These are phyloP conservation scores for Tetrapisispora arboricola DNA, from an alignment of 805 yeast species.

Conservation along the genomic window DNA sequence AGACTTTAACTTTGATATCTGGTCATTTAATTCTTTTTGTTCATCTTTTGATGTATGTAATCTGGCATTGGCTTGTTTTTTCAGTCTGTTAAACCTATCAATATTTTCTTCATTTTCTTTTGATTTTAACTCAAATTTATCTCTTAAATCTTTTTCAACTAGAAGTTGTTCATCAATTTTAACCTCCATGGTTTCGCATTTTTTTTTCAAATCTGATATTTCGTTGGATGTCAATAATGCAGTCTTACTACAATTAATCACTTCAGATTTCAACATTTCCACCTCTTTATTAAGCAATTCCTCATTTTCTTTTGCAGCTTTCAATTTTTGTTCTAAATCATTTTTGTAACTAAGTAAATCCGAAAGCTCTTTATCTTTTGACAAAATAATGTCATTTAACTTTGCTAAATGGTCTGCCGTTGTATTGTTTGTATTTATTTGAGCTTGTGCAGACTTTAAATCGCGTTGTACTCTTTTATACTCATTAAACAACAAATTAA, in stretches of 20 bases:
- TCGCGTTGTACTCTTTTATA: neutral
- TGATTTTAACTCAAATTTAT: conserved; percentile 12
- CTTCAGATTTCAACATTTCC: conserved; percentile 4
- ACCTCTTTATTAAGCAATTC: conserved; percentile 13
- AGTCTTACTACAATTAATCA: conserved; percentile 3
- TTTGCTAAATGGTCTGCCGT: neutral
- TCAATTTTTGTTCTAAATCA: neutral
- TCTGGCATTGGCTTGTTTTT: conserved; percentile 29
- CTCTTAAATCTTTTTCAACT: conserved; percentile 7
- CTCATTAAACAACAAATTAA: neutral
- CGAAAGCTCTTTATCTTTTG: neutral
- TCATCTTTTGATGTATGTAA: conserved; percentile 24
- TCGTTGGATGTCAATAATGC: conserved; percentile 14
- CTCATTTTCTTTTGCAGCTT: conserved; percentile 3
- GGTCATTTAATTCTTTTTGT: conserved; percentile 31
- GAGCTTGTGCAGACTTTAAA: neutral
- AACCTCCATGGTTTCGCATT: conserved; percentile 4
- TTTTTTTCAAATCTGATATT: conserved; percentile 4
- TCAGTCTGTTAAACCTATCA: conserved; percentile 25
- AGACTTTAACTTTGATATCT: conserved; percentile 25
- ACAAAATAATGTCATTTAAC: neutral
- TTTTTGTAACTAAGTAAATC: neutral
- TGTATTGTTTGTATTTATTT: neutral
- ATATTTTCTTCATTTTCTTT: conserved; percentile 28
- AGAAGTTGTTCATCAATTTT: conserved; percentile 8